A percentile compares a stretch with the other conserved stretches of the same genome.
These are phyloP conservation scores for Aspergillus wentii DNA, from an alignment of 495 filamentous ascomycete genomes.

Conservation along the genomic window DNA sequence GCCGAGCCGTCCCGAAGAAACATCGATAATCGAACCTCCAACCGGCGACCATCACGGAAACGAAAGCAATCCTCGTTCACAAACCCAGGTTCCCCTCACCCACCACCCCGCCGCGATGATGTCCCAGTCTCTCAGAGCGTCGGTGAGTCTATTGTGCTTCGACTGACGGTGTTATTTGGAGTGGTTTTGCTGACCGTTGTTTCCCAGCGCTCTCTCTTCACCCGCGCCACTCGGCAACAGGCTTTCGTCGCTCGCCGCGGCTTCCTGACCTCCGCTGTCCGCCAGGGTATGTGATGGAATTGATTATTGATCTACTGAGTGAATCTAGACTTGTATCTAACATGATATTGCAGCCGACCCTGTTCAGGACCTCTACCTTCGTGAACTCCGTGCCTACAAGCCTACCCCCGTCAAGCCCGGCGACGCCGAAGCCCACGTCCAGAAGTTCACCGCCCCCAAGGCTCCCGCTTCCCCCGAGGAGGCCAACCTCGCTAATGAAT, in stretches of 20 bases:
- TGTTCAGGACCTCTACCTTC: slow-evolving; percentile 95
- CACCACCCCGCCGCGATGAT: slow-evolving; percentile 53
- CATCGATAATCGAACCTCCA: slow-evolving; percentile 22
- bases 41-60: slow-evolving; percentile 25
- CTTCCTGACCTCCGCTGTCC: slow-evolving; percentile 59
- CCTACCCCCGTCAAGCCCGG: slow-evolving; percentile 72
- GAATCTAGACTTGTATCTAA: background rate
- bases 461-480: slow-evolving; percentile 86
- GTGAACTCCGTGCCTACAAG: slow-evolving; percentile 92
- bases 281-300: slow-evolving; percentile 31
- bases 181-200: slow-evolving; percentile 8
- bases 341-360: slow-evolving; percentile 67
- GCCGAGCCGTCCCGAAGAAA: slow-evolving; percentile 23
- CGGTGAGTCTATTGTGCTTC: slow-evolving; percentile 43
- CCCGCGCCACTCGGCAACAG: slow-evolving; percentile 72
- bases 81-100: slow-evolving; percentile 24
- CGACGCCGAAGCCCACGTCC: slow-evolving; percentile 86
- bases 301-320: no score
- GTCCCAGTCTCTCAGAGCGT: slow-evolving; percentile 60
- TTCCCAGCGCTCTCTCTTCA: slow-evolving; percentile 73
- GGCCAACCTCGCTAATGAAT: slow-evolving; percentile 78
- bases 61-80: slow-evolving; percentile 26
- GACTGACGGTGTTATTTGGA: slow-evolving; percentile 6
- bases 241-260: slow-evolving; percentile 65
- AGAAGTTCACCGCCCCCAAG: slow-evolving; percentile 75